Percentiles rank a stretch among this genome's conserved stretches.
These are phyloP conservation scores for Russula olivacea DNA, from an alignment of 768 basidiomycete species.

Conservation along the genomic window DNA sequence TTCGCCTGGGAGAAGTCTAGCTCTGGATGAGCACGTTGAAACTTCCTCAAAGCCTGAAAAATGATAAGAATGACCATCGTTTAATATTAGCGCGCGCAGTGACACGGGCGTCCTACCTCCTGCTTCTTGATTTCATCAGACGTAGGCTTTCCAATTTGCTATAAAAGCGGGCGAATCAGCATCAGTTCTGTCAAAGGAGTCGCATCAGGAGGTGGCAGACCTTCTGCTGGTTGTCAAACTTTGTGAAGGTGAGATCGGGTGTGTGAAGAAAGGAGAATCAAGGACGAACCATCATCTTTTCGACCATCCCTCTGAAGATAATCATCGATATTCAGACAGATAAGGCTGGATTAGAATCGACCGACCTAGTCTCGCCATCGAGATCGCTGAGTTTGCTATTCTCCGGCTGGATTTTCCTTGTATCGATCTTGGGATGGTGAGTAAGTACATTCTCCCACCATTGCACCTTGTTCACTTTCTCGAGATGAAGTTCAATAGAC, in stretches of 20 bases:
- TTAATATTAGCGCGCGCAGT: not conserved
- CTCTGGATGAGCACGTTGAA: slow-evolving; percentile 87
- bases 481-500: slow-evolving; percentile 66
- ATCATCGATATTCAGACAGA: not conserved
- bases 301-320: slow-evolving; percentile 80
- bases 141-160: slow-evolving; percentile 96
- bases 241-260: not conserved
- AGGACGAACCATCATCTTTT: slow-evolving; percentile 97
- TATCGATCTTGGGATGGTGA: slow-evolving; percentile 95
- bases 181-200: not conserved
- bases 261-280: slow-evolving; percentile 5
- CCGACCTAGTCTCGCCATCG: slow-evolving; percentile 87
- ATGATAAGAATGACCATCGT: slow-evolving; percentile 8
- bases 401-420: slow-evolving; percentile 88
- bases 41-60: slow-evolving; percentile 72
- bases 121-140: slow-evolving; percentile 91
- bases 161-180: slow-evolving; percentile 21
- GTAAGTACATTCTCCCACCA: slow-evolving; percentile 99
- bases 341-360: not conserved
- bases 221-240: slow-evolving; percentile 80
- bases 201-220: slow-evolving; percentile 32
- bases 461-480: slow-evolving; percentile 79
- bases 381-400: slow-evolving; percentile 96
- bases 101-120: slow-evolving; percentile 47
- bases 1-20: slow-evolving; percentile 92